Conservation (phyloP, 225 moss, liverwort and hornwort species). For the Sphagnum tenellum region DNA sequence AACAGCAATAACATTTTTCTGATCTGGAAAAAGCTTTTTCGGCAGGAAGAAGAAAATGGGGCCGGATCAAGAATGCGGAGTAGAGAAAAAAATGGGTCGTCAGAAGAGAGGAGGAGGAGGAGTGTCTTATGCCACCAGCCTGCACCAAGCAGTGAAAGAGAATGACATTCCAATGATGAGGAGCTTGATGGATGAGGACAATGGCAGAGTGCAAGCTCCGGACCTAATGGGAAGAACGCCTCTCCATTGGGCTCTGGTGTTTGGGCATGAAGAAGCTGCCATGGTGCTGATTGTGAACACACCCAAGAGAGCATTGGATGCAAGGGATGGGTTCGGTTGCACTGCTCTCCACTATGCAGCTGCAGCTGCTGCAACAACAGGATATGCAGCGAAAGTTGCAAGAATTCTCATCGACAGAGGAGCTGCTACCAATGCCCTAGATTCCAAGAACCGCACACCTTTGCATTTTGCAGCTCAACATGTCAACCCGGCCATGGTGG, state of each 20-base stretch:
- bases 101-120: background rate
- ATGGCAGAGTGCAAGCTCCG: background rate
- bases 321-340: conserved; percentile 16
- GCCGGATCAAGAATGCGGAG: too few species aligned
- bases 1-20: too few species aligned
- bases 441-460: conserved; percentile 24
- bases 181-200: background rate
- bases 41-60: too few species aligned
- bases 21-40: too few species aligned
- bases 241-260: conserved; percentile 5
- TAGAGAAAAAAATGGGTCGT: too few species aligned
- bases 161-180: background rate
- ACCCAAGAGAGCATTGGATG: background rate
- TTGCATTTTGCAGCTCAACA: conserved; percentile 38
- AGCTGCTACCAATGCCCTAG: conserved; percentile 17
- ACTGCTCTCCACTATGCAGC: conserved; percentile 40
- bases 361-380: background rate
- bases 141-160: conserved; percentile 2
- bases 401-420: conserved; percentile 23
- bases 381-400: conserved; percentile 20
- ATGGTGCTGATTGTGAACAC: background rate
- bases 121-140: background rate
- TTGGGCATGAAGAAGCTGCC: background rate
- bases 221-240: conserved; percentile 2
- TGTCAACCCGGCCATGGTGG: conserved; percentile 31